Percentiles rank a stretch among this genome's conserved stretches.
phyloP scores from a whole-genome alignment of 202 grass and related monocot genomes.

The Setaria viridis region DNA sequence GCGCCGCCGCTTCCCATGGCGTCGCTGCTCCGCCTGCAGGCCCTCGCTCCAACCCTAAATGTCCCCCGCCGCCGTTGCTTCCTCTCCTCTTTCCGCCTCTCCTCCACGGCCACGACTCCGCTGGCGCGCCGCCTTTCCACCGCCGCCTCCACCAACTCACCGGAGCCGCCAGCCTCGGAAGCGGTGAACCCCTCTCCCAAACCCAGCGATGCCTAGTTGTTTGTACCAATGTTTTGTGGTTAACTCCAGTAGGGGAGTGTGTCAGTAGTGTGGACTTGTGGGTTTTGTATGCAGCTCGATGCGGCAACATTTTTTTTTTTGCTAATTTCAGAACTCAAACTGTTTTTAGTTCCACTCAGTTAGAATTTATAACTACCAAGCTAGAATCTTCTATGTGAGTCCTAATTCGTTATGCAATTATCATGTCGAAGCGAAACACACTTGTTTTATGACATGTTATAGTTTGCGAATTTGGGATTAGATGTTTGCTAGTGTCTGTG shows the following conservation, averaged over 20 bases:
- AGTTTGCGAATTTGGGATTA: neutral
- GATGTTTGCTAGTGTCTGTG: neutral
- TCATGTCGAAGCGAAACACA: neutral
- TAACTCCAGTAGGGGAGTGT: neutral
- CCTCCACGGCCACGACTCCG: neutral
- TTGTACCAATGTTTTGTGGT: neutral
- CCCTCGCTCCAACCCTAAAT: neutral
- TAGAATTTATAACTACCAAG: neutral
- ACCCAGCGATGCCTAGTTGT: neutral
- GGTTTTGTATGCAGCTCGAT: neutral
- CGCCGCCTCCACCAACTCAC: constrained; percentile 23
- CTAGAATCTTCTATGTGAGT: neutral
- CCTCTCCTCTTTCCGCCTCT: neutral
- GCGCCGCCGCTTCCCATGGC: constrained; percentile 44
- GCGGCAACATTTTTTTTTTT: neutral
- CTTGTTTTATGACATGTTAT: neutral
- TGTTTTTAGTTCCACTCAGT: neutral
- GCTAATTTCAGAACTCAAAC: constrained; percentile 23
- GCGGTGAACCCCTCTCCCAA: constrained; percentile 28
- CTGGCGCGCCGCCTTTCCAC: constrained; percentile 30
- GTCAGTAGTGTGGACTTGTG: neutral
- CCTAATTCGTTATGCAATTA: neutral
- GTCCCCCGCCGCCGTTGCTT: neutral
- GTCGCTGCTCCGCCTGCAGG: constrained; percentile 50
- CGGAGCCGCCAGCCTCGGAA: constrained; percentile 26